These are phyloP conservation scores for Coffea canephora DNA, from an alignment of 257 asterid genomes.

Conservation along the genomic window DNA sequence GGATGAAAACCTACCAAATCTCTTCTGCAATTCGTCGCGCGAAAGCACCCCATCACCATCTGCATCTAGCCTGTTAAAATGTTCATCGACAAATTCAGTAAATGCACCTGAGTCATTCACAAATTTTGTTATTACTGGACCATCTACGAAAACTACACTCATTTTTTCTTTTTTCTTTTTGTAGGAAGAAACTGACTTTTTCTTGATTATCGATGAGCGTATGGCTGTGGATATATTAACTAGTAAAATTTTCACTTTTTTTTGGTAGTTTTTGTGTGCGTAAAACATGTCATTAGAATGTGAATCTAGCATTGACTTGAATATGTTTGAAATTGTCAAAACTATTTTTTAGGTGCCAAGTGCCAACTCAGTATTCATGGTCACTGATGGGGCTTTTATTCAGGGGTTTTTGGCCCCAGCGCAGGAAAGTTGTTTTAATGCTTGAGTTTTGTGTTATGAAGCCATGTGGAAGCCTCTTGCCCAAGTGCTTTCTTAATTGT, in stretches of 20 bases:
- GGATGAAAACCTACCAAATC: slow-evolving; percentile 41
- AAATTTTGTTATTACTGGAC: slow-evolving; percentile 40
- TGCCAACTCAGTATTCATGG: neutral
- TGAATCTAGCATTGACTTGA: neutral
- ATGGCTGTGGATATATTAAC: neutral
- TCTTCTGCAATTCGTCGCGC: slow-evolving; percentile 43
- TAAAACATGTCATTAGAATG: neutral
- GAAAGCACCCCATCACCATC: slow-evolving; percentile 52
- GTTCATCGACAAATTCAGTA: slow-evolving; percentile 43
- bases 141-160: slow-evolving; percentile 57
- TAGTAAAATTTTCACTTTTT: too few relatives aligned
- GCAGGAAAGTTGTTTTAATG: neutral
- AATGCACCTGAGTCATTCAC: slow-evolving; percentile 45
- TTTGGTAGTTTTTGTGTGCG: neutral
- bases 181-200: neutral
- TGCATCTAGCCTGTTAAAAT: slow-evolving; percentile 46
- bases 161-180: slow-evolving; percentile 16
- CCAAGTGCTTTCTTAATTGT: neutral
- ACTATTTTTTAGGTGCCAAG: neutral
- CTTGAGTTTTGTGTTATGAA: neutral
- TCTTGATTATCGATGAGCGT: neutral
- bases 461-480: neutral
- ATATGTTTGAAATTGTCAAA: slow-evolving; percentile 1
- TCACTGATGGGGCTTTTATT: neutral
- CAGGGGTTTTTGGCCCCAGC: neutral